Conservation (phyloP, 164 flowering plant genomes). For the Platanus orientalis region DNA sequence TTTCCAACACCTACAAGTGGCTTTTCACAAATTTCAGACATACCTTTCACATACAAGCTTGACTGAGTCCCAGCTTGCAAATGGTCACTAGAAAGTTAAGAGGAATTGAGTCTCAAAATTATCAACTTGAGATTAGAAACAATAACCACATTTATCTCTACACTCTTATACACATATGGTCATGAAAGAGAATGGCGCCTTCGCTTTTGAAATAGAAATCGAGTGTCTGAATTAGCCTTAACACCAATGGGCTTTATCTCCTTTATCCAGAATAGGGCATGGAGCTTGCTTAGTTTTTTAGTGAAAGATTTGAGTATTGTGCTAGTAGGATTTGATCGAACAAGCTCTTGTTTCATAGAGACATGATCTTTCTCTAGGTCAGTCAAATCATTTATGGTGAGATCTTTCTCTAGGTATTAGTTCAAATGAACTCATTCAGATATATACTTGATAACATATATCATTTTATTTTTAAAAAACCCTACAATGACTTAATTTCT, state of each 20-base stretch:
- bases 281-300: constrained; percentile 61
- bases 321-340: too few species aligned
- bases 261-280: constrained; percentile 50
- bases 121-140: constrained; percentile 15
- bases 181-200: constrained; percentile 61
- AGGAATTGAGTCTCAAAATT: too few species aligned
- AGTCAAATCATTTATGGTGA: constrained; percentile 81
- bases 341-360: too few species aligned
- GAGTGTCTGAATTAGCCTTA: constrained; percentile 51
- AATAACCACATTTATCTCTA: constrained; percentile 28
- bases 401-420: constrained; percentile 92
- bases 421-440: too few species aligned
- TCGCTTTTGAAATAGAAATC: constrained; percentile 65
- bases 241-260: constrained; percentile 38
- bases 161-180: constrained; percentile 18
- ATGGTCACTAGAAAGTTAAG: not conserved
- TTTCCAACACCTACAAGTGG: too few species aligned
- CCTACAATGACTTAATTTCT: too few species aligned
- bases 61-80: not conserved
- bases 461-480: too few species aligned
- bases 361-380: too few species aligned
- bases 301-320: constrained; percentile 70
- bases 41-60: not conserved
- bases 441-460: too few species aligned
- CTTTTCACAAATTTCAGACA: too few species aligned